A percentile compares a stretch with the other conserved stretches of the same genome.
Conservation (phyloP, 31 red algal genomes). For the Odonthalia washingtoniensis region DNA sequence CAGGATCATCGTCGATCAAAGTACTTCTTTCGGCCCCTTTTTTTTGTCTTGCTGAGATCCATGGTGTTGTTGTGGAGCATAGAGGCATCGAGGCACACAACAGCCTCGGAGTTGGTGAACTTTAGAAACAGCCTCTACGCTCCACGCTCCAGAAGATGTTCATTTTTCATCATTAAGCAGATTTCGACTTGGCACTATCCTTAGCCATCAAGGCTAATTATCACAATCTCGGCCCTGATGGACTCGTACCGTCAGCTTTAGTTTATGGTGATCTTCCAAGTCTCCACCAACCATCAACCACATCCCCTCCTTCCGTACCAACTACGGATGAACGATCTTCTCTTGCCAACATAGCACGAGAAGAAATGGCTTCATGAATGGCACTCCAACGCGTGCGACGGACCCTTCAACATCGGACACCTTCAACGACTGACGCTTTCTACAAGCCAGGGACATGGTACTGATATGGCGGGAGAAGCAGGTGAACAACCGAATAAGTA, state of each 20-base stretch:
- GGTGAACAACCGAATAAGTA: constrained; percentile 1
- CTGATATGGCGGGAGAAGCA: constrained; percentile 10
- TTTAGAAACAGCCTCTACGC: constrained; percentile 39
- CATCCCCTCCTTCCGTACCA: neutral
- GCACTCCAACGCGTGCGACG: neutral
- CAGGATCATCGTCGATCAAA: constrained; percentile 34
- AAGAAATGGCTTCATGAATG: neutral
- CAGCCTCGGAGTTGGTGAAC: constrained; percentile 39
- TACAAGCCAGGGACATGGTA: neutral
- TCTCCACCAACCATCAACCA: neutral
- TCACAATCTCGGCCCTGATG: constrained; percentile 39
- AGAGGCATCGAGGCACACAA: constrained; percentile 40
- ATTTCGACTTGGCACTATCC: neutral
- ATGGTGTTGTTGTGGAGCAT: constrained; percentile 3
- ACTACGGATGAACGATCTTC: neutral
- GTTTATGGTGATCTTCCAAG: constrained; percentile 39
- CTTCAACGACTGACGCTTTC: neutral
- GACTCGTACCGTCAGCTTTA: constrained; percentile 39
- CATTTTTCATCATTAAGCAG: neutral
- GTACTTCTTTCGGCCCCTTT: constrained; percentile 40
- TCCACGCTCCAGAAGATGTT: constrained; percentile 36
- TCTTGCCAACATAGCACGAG: neutral
- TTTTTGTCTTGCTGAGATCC: neutral
- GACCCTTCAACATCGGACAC: neutral
- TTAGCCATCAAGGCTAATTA: constrained; percentile 42